Evolutionary conservation across 495 filamentous ascomycete genomes (phyloP), one percentile per base, ranked within the genome.

Genomic region (Annulohypoxylon bovei): DNA sequence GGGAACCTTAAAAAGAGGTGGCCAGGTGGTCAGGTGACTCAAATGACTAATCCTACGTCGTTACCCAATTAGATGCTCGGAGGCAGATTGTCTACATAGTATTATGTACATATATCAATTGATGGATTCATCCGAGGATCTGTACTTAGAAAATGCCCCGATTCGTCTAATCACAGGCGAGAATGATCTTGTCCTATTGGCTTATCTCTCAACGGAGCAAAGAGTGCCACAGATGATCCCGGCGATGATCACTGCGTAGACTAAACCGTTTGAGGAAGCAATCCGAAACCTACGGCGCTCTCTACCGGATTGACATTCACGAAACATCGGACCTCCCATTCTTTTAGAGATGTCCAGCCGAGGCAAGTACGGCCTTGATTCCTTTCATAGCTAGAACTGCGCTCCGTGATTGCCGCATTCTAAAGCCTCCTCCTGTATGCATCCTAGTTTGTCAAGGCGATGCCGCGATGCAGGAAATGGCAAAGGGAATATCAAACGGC

Each of bases 271-370:
- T 59, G 42, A 39, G 59, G 70, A 25, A 56, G 52, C 11, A 22
- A 50, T 39, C 74, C 74, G 74, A 75, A 55, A 70, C 55, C 53
- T 68, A 68, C 70, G 65, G 70, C 49, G 40, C 50, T 61, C 25
- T 58, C 73, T 53, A 71, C 61, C 68, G 60, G 66, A 59, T 70
- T 69, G 68, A 65, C 68, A 46, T 57, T 54, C 23, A 49, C 61
- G 56, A 67, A 70, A 67, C 62, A 63, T 70, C 68, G 67, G 73
- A 77, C 71, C 53, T 74, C 62, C 73, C 80, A 75, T 83, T 82
- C 81, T 81, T 82, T 82, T 81, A 76, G 80, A 77, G 79, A 81
- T 84, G 79, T 80, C 80, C 64, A 47, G 37, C 73, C 67, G 73
- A 75, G 67, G 75, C 62, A 77, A 50, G 62, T 56, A 44, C 75